Percentiles rank a stretch among this genome's conserved stretches.
Evolutionary conservation across 768 basidiomycete species (phyloP).

Genomic region (Podaxis rugospora): DNA sequence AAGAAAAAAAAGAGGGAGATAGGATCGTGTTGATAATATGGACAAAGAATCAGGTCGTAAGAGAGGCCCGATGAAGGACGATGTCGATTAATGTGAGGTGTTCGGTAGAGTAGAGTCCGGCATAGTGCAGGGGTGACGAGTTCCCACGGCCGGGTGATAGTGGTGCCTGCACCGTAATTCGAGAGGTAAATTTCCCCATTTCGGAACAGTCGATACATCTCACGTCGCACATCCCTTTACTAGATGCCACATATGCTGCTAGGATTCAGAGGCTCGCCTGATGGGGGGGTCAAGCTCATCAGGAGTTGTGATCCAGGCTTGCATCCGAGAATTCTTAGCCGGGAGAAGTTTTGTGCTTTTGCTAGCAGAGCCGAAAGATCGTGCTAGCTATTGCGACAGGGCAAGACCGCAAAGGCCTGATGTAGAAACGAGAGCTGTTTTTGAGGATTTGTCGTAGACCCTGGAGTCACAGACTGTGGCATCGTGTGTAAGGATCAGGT

Average conservation of each 20-base stretch:
- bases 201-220: not conserved
- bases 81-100: no score
- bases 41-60: no score
- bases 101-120: no score
- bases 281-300: not conserved
- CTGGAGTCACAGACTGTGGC: not conserved
- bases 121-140: no score
- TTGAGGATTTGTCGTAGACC: constrained; percentile 11
- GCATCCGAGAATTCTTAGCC: not conserved
- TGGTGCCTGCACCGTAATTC: not conserved
- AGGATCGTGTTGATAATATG: no score
- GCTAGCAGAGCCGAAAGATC: constrained; percentile 9
- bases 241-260: not conserved
- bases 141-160: no score
- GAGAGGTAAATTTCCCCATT: not conserved
- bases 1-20: no score
- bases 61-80: no score
- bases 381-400: constrained; percentile 12
- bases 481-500: constrained; percentile 12
- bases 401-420: constrained; percentile 11
- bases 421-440: constrained; percentile 14
- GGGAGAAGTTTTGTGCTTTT: not conserved
- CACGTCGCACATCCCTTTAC: constrained; percentile 6
- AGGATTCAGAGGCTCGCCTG: not conserved
- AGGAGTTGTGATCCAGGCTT: not conserved